A percentile compares a stretch with the other conserved stretches of the same genome.
These are phyloP conservation scores for Otatea glauca DNA, from an alignment of 176 grass and related monocot species.

Conservation along the genomic window DNA sequence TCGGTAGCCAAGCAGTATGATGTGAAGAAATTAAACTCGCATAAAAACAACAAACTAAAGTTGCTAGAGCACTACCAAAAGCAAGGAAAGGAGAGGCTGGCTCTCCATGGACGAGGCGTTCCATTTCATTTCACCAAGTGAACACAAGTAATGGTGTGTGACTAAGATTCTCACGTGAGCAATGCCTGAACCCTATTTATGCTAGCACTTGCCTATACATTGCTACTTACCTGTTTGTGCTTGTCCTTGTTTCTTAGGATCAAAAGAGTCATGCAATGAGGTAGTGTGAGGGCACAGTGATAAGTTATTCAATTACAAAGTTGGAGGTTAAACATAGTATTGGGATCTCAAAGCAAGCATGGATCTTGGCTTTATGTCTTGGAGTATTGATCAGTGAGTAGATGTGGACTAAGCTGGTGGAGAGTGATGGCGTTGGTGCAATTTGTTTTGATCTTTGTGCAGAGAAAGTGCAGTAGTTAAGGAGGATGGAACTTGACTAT, in stretches of 20 bases:
- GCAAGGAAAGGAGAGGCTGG: conserved; percentile 35
- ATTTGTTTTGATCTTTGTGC: conserved; percentile 33
- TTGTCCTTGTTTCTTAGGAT: conserved; percentile 12
- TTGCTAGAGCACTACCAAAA: conserved; percentile 59
- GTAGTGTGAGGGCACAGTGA: conserved; percentile 2
- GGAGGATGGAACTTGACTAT: conserved; percentile 35
- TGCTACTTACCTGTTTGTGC: not conserved
- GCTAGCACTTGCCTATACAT: not conserved
- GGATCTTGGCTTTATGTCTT: conserved; percentile 43
- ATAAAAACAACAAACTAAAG: conserved; percentile 22
- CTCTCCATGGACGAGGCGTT: conserved; percentile 15
- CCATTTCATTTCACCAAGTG: conserved; percentile 26
- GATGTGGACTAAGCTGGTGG: conserved; percentile 45
- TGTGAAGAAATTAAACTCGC: not conserved
- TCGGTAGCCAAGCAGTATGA: not conserved
- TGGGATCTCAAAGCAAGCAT: conserved; percentile 32
- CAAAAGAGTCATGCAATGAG: conserved; percentile 25
- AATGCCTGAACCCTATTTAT: conserved; percentile 39
- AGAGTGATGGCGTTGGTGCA: conserved; percentile 20
- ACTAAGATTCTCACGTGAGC: conserved; percentile 73
- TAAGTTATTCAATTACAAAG: conserved; percentile 42
- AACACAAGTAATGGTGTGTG: conserved; percentile 54
- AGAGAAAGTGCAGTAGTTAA: conserved; percentile 25
- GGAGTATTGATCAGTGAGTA: conserved; percentile 43
- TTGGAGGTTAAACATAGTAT: conserved; percentile 31